phyloP scores from a whole-genome alignment of 768 basidiomycete genomes.

The Suillus bovinus region DNA sequence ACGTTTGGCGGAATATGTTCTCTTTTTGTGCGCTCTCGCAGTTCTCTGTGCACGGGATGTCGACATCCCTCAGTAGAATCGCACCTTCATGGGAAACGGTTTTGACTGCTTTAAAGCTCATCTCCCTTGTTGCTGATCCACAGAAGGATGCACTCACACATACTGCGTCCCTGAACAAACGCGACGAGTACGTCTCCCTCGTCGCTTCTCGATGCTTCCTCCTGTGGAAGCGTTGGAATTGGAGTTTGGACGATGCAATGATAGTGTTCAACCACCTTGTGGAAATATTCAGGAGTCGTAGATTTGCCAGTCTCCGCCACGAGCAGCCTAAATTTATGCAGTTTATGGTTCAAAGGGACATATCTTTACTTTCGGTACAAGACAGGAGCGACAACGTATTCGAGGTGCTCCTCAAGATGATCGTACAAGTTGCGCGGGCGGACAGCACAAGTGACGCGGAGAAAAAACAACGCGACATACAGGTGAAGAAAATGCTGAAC shows the following conservation, averaged over 20 bases:
- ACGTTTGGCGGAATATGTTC: constrained; percentile 71
- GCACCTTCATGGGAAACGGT: constrained; percentile 70
- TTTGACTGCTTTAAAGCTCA: constrained; percentile 52
- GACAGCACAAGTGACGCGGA: constrained; percentile 26
- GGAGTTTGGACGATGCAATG: constrained; percentile 62
- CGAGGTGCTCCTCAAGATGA: constrained; percentile 77
- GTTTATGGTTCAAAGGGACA: constrained; percentile 62
- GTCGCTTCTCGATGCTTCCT: constrained; percentile 72
- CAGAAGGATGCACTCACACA: constrained; percentile 42
- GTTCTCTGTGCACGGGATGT: constrained; percentile 60
- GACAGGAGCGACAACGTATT: constrained; percentile 69
- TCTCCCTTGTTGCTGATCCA: constrained; percentile 54
- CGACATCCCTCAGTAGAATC: constrained; percentile 41
- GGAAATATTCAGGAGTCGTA: constrained; percentile 74
- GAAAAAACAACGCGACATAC: constrained; percentile 39
- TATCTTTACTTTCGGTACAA: constrained; percentile 49
- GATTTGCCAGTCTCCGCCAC: constrained; percentile 68
- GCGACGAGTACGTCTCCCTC: constrained; percentile 70
- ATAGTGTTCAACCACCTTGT: constrained; percentile 62
- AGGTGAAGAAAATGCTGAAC: constrained; percentile 67
- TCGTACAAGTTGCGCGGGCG: constrained; percentile 59
- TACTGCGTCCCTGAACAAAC: constrained; percentile 43
- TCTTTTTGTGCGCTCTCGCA: constrained; percentile 75
- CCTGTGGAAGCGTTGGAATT: constrained; percentile 76
- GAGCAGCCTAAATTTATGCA: constrained; percentile 66